phyloP scores from a whole-genome alignment of 805 yeast species.

The Alloascoidea hylecoeti region DNA sequence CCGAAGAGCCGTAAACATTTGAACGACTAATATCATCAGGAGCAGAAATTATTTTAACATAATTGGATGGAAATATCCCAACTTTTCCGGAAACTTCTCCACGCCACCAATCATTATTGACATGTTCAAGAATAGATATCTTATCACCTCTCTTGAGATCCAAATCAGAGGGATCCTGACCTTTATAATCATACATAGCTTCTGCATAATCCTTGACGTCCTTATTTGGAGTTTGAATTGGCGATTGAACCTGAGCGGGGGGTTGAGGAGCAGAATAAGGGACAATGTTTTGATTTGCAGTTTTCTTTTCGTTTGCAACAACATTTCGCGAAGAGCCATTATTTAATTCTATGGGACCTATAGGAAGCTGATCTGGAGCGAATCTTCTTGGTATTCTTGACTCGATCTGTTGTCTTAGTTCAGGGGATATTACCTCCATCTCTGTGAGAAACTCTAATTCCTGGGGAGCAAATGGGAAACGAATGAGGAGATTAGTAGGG shows the following conservation, averaged over 20 bases:
- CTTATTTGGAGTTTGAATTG: constrained; percentile 14
- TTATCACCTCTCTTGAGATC: constrained; percentile 50
- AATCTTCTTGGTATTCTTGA: constrained; percentile 43
- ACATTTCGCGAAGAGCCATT: too few species aligned
- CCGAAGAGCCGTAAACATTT: constrained; percentile 8
- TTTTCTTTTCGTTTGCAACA: constrained; percentile 3
- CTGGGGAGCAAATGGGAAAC: constrained; percentile 9
- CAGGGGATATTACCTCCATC: constrained; percentile 53
- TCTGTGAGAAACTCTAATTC: constrained; percentile 73
- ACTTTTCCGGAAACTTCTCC: constrained; percentile 45
- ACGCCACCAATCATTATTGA: constrained; percentile 85
- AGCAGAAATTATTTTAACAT: constrained; percentile 34
- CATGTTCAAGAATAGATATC: constrained; percentile 54
- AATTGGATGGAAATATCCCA: constrained; percentile 88
- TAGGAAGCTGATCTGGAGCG: constrained; percentile 10
- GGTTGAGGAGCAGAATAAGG: constrained; percentile 11
- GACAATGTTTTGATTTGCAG: constrained; percentile 4
- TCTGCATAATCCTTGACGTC: constrained; percentile 33
- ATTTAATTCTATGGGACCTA: constrained; percentile 4
- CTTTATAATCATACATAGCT: constrained; percentile 61
- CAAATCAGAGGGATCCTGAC: constrained; percentile 70
- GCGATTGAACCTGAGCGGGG: constrained; percentile 9
- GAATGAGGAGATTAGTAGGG: background rate
- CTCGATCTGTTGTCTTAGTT: constrained; percentile 34
- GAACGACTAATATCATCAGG: constrained; percentile 2